Evolutionary conservation across 768 basidiomycete species (phyloP), one percentile per base, ranked within the genome.

Genomic region (Termitomyces sp.): DNA sequence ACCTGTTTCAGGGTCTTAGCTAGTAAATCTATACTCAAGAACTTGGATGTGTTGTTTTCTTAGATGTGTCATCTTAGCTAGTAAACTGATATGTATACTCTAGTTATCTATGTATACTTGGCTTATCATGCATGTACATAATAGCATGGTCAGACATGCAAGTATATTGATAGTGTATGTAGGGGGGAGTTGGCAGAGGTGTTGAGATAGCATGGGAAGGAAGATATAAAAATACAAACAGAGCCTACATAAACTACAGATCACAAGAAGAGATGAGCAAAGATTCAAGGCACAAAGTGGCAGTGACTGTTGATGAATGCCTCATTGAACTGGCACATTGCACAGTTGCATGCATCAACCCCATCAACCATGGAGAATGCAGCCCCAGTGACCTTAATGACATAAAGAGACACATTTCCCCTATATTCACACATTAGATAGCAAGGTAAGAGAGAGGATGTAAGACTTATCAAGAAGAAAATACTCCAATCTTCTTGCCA

Each of bases 161-260:
- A 20, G 3, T 25, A 57, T 31, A 57, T 57, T 38, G n/a, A 57
- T 38, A 57, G 17, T 34, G 17, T 34, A 49, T 5, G 46, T 49
- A 57, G 25, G 36, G 25, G 11, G 32, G 32, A 34, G 31, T 15
- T n/a, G 31, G 31, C 9, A 46, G n/a, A 36, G 29, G 37, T 8
- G 42, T n/a, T 4, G 14, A 25, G 53, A 37, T 20, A 37, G 12
- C 37, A 57, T 48, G 36, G 4, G 38, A 32, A 36, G 48, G 38
- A 29, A 25, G 6, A 17, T 9, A 49, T 29, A 17, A 2, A 17
- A 36, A n/a, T 49, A 58, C 37, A 42, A 8, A 50, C 31, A 20
- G 48, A 20, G 34, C 25, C 56, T 57, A 49, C 56, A 57, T 15
- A 25, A 49, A 34, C 56, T 57, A 57, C 14, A 31, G 45, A 31